Evolutionary conservation across 1,284 basidiomycete genomes (phyloP).

Genomic region (Bondarzewia mesenterica): DNA sequence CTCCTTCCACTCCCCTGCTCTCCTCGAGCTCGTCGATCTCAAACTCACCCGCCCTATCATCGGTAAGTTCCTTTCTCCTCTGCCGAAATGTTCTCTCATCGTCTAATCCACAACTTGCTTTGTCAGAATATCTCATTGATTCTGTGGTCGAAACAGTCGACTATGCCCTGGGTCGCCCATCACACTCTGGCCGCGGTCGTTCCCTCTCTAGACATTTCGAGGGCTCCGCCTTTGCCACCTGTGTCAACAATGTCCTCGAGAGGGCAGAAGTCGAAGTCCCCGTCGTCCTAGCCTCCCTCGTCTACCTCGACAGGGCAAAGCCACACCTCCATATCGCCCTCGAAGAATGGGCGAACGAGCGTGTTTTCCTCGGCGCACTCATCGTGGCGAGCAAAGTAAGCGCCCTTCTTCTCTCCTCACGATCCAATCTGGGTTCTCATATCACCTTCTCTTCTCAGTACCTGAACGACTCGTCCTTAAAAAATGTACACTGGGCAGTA

Average conservation of each 20-base stretch:
- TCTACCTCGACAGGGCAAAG: conserved; percentile 64
- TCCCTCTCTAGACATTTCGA: conserved; percentile 37
- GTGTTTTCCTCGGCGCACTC: conserved; percentile 66
- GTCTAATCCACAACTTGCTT: conserved; percentile 7
- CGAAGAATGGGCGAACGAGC: conserved; percentile 72
- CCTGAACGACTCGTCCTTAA: conserved; percentile 65
- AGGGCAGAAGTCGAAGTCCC: conserved; percentile 62
- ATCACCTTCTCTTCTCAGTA: conserved; percentile 35
- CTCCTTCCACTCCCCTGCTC: conserved; percentile 47
- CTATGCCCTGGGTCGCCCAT: conserved; percentile 57
- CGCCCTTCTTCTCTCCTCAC: conserved; percentile 6
- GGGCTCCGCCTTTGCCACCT: conserved; percentile 46
- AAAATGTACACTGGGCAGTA: conserved; percentile 71
- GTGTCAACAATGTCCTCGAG: conserved; percentile 55
- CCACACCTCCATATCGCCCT: conserved; percentile 68
- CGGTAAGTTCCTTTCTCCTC: conserved; percentile 33
- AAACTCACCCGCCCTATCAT: conserved; percentile 51
- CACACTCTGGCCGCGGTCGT: conserved; percentile 44
- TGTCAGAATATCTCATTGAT: conserved; percentile 58
- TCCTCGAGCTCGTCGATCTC: conserved; percentile 55
- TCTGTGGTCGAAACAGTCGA: conserved; percentile 61
- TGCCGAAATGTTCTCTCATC: conserved; percentile 4
- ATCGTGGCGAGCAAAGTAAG: conserved; percentile 67
- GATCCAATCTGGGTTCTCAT: conserved; percentile 14
- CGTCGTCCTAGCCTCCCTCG: conserved; percentile 54